A percentile compares a stretch with the other conserved stretches of the same genome.
Evolutionary conservation across 495 filamentous ascomycete species (phyloP).

Genomic region (Aspergillus haitiensis): DNA sequence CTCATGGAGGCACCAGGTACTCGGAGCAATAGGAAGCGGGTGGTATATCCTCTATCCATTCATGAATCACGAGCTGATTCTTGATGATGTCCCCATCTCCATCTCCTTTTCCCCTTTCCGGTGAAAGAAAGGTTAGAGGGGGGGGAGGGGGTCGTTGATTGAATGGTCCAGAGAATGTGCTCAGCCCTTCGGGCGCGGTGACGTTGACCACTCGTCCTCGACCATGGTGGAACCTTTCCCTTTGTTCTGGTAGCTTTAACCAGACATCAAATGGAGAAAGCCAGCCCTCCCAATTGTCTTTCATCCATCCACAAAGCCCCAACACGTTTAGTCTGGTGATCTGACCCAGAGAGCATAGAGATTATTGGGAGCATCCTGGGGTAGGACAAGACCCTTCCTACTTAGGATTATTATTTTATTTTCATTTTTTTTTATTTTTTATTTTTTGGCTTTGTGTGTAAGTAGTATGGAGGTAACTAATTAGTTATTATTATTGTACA

Average conservation of each 20-base stretch:
- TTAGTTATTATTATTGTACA: too few species aligned
- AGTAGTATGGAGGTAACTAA: too few species aligned
- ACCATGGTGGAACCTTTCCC: conserved; percentile 3
- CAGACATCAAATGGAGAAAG: not conserved
- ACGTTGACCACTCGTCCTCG: conserved; percentile 27
- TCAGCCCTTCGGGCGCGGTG: conserved; percentile 16
- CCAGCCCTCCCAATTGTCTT: not conserved
- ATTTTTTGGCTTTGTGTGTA: too few species aligned
- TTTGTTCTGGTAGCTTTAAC: conserved; percentile 22
- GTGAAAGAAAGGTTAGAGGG: not conserved
- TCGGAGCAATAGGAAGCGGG: conserved; percentile 1
- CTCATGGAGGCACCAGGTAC: conserved; percentile 12
- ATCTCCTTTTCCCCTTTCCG: not conserved
- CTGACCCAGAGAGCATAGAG: not conserved
- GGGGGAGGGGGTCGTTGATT: conserved; percentile 1
- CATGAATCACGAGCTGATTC: conserved; percentile 7
- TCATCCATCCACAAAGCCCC: conserved; percentile 1
- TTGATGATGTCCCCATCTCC: conserved; percentile 5
- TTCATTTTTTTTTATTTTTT: not conserved
- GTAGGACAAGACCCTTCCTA: not conserved
- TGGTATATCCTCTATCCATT: conserved; percentile 9
- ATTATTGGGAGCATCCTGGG: not conserved
- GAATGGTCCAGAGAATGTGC: conserved; percentile 4
- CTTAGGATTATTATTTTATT: not conserved
- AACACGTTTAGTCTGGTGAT: not conserved